Evolutionary conservation across 257 asterid species (phyloP), one percentile per base, ranked within the genome.

Genomic region (Fraxinus quadrangulata): DNA sequence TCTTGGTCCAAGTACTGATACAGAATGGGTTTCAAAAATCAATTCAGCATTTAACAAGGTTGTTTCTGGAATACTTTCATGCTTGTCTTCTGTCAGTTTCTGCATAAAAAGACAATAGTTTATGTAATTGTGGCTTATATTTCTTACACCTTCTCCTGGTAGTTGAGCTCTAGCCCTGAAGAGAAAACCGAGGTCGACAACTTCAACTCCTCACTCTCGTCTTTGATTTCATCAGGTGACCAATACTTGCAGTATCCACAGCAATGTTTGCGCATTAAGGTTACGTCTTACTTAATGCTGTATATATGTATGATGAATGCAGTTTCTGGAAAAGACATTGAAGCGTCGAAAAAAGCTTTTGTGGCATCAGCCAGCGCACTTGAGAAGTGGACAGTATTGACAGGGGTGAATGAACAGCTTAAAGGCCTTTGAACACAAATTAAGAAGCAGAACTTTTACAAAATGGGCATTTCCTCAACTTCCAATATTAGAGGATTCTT

Each of bases 131-230:
- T 75, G 67, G 34, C 34, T 28, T 65, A 24, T 34, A 17, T 45
- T 54, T 33, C 71, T 36, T 47, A 51, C 72, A 30, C 39, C 39
- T 59, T 3, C 5, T 76, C 72, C 69, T 79, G 80, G 72, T 94
- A 96, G 99, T 85, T 96, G 92, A 93, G 96, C 83, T 83, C 88
- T 19, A 89, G 92, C 74, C 88, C 90, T 31, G 97, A 96, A 82
- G 98, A 93, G 92, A 90, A 88, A 83, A 79, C 88, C 47, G 94
- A 87, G 86, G 88, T 82, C 5, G 95, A 92, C 70, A 71, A 87
- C 66, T 89, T 96, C 87, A 93, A 86, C 71, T 80, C 89, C 73
- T 90, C 97, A 1, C 71, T 93, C 11, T 83, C 88, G 79, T 82
- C 90, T 74, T 86, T 96, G 68, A 88, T 96, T 85, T 82, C 95